Conservation (phyloP, 257 asterid species). For the Pogostemon cablin region DNA sequence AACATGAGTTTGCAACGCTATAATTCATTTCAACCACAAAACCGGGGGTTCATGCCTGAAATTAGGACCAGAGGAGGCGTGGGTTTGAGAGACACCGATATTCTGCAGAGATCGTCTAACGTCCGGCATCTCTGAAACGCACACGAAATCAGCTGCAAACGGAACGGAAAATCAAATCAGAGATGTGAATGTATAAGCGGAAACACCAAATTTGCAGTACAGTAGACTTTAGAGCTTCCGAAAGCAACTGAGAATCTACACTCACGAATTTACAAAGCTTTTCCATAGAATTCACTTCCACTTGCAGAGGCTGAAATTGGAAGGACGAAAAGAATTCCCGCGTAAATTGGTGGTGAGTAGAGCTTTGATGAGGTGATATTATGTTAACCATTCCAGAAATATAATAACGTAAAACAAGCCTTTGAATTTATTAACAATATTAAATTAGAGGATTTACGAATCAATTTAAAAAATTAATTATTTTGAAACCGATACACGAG, state of each 20-base stretch:
- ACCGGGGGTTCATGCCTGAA: slow-evolving; percentile 51
- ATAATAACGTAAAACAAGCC: too few relatives aligned
- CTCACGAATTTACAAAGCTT: slow-evolving; percentile 63
- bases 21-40: neutral
- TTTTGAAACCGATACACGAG: too few relatives aligned
- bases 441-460: too few relatives aligned
- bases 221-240: neutral
- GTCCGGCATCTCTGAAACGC: slow-evolving; percentile 80
- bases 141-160: slow-evolving; percentile 63
- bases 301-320: slow-evolving; percentile 15
- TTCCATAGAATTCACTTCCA: slow-evolving; percentile 57
- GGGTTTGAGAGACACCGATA: slow-evolving; percentile 59
- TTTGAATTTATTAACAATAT: too few relatives aligned
- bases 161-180: slow-evolving; percentile 13
- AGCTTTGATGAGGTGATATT: neutral
- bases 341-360: slow-evolving; percentile 19
- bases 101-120: slow-evolving; percentile 69
- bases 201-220: neutral
- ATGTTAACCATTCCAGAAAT: neutral
- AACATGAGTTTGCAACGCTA: neutral
- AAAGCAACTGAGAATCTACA: neutral
- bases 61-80: slow-evolving; percentile 54
- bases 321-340: slow-evolving; percentile 23
- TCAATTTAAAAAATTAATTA: too few relatives aligned
- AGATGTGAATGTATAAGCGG: neutral